These are phyloP conservation scores for Talaromyces liani DNA, from an alignment of 495 filamentous ascomycete genomes.

Conservation along the genomic window DNA sequence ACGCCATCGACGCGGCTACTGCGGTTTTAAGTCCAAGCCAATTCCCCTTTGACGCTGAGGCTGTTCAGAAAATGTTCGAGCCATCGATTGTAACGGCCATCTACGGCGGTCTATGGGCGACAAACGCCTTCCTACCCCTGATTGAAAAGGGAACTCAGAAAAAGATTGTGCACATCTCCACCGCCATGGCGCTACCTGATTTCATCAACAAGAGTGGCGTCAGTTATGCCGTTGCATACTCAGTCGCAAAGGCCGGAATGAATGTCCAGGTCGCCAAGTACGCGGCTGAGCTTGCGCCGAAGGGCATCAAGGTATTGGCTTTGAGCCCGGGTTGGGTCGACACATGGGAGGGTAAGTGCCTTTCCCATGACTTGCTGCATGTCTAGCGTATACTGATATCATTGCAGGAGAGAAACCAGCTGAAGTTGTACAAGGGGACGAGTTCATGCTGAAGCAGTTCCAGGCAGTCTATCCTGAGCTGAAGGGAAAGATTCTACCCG, in stretches of 20 bases:
- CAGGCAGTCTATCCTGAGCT: conserved; percentile 9
- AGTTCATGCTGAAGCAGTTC: conserved; percentile 15
- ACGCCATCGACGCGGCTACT: conserved; percentile 19
- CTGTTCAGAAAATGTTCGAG: conserved; percentile 9
- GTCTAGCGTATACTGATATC: conserved; percentile 6
- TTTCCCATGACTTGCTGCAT: not conserved
- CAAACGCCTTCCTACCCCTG: conserved; percentile 37
- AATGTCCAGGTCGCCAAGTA: conserved; percentile 39
- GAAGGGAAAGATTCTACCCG: conserved; percentile 14
- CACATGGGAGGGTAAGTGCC: conserved; percentile 19
- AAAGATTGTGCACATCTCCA: conserved; percentile 40
- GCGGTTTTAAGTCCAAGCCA: conserved; percentile 13
- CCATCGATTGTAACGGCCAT: conserved; percentile 12
- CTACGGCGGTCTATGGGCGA: conserved; percentile 18
- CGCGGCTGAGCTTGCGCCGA: conserved; percentile 18
- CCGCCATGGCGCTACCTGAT: conserved; percentile 35
- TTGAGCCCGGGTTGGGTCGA: conserved; percentile 28
- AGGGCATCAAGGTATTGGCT: conserved; percentile 25
- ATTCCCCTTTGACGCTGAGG: conserved; percentile 16
- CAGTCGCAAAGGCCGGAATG: conserved; percentile 30
- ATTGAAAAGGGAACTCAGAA: conserved; percentile 36
- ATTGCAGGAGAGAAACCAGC: conserved; percentile 13
- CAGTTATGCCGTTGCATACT: conserved; percentile 20
- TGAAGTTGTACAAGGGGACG: conserved; percentile 9
- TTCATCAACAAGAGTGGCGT: conserved; percentile 24